A percentile compares a stretch with the other conserved stretches of the same genome.
Evolutionary conservation across 2,329 filamentous ascomycete genomes (phyloP).

Genomic region (Ophiostoma novo-ulmi): DNA sequence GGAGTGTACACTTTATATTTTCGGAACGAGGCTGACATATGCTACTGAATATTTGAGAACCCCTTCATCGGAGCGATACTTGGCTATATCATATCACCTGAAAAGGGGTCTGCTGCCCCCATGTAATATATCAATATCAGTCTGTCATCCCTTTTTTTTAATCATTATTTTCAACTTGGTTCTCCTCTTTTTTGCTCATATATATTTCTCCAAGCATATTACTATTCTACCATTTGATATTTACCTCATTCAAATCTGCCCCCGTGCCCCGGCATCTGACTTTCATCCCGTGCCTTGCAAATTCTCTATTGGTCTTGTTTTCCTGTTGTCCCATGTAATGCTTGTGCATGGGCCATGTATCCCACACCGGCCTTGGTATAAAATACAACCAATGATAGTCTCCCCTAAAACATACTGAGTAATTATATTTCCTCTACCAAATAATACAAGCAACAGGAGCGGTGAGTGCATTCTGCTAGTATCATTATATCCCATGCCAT

Average conservation of each 20-base stretch:
- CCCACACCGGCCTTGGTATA: not conserved
- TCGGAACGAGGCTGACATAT: not conserved
- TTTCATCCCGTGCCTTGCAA: not conserved
- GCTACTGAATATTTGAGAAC: too few species aligned
- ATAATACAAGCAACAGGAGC: not conserved
- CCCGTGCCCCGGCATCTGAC: not conserved
- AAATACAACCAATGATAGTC: not conserved
- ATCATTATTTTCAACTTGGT: not conserved
- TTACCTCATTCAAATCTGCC: not conserved
- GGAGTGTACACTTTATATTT: not conserved
- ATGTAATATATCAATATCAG: not conserved
- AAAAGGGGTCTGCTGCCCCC: not conserved
- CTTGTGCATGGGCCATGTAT: not conserved
- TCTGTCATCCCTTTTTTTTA: not conserved
- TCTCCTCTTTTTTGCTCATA: conserved; percentile 2
- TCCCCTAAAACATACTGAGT: not conserved
- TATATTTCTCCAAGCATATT: not conserved
- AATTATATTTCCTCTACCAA: not conserved
- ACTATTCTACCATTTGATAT: not conserved
- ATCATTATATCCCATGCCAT: not conserved
- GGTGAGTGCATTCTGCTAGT: not conserved
- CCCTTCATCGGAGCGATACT: too few species aligned
- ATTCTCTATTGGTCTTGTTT: not conserved
- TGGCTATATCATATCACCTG: too few species aligned
- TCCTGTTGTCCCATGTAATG: not conserved